Evolutionary conservation across 2,329 filamentous ascomycete genomes (phyloP).

Genomic region (Aureobasidium sp.): DNA sequence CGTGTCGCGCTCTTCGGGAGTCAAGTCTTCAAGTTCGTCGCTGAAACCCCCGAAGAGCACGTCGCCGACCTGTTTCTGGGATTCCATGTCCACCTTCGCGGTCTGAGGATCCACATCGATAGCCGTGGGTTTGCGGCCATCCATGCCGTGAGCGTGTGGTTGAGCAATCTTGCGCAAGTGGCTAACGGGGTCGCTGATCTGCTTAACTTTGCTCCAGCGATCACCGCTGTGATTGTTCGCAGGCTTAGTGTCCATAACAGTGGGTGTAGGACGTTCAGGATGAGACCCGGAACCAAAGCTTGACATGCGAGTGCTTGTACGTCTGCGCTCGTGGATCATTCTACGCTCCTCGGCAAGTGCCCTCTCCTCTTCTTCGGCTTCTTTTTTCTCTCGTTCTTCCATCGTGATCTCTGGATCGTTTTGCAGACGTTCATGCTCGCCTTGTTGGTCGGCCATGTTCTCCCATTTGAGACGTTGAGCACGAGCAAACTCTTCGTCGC

Average conservation of each 20-base stretch:
- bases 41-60: conserved; percentile 79
- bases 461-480: conserved; percentile 41
- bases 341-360: conserved; percentile 37
- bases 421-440: conserved; percentile 21
- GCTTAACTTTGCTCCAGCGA: conserved; percentile 11
- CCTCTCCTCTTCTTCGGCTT: conserved; percentile 24
- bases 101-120: conserved; percentile 21
- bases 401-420: conserved; percentile 23
- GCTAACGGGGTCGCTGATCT: conserved; percentile 4
- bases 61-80: conserved; percentile 62
- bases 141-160: not conserved
- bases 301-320: conserved; percentile 9
- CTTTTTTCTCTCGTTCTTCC: conserved; percentile 32
- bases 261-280: conserved; percentile 7
- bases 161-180: conserved; percentile 1
- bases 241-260: conserved; percentile 14
- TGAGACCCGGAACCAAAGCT: conserved; percentile 6
- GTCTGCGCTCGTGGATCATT: conserved; percentile 13
- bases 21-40: conserved; percentile 91
- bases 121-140: not conserved
- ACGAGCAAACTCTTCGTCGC: conserved; percentile 79
- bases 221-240: not conserved
- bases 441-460: conserved; percentile 31
- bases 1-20: conserved; percentile 76
- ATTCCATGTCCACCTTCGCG: conserved; percentile 54